Percentiles rank a stretch among this genome's conserved stretches.
Conservation (phyloP, 345 rosid genomes). For the Acer saccharum region DNA sequence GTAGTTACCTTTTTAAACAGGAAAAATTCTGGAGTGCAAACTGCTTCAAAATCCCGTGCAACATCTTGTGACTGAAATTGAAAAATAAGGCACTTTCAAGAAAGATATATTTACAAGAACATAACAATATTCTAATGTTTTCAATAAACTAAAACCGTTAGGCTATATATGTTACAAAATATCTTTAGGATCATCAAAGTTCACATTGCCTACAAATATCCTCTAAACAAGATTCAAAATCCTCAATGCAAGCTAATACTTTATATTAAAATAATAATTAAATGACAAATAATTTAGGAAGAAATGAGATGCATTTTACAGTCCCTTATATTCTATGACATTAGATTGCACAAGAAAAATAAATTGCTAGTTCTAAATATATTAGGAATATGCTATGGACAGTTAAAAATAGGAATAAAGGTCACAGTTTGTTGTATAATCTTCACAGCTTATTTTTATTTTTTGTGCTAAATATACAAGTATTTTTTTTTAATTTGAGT, state of each 20-base stretch:
- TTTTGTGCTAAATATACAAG: too few species aligned
- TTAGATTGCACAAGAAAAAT: neutral
- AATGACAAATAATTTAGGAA: neutral
- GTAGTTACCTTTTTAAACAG: conserved; percentile 71
- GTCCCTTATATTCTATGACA: neutral
- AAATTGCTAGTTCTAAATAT: neutral
- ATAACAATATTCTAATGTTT: neutral
- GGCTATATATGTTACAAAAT: too few species aligned
- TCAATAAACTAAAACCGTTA: neutral
- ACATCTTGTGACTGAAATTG: conserved; percentile 73
- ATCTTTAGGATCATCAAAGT: neutral
- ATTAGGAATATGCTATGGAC: neutral
- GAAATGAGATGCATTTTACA: neutral
- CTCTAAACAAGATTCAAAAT: neutral
- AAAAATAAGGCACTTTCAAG: conserved; percentile 3
- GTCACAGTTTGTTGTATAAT: neutral
- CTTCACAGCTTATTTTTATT: neutral
- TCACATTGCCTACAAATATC: neutral
- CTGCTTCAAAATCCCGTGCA: conserved; percentile 77
- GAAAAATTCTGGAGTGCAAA: conserved; percentile 90
- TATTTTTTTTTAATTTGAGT: neutral
- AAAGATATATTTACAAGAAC: neutral
- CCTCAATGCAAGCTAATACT: neutral
- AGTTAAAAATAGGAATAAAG: neutral
- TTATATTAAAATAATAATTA: neutral